A percentile compares a stretch with the other conserved stretches of the same genome.
Conservation (phyloP, 768 basidiomycete species). For the Hortiboletus campestris region DNA sequence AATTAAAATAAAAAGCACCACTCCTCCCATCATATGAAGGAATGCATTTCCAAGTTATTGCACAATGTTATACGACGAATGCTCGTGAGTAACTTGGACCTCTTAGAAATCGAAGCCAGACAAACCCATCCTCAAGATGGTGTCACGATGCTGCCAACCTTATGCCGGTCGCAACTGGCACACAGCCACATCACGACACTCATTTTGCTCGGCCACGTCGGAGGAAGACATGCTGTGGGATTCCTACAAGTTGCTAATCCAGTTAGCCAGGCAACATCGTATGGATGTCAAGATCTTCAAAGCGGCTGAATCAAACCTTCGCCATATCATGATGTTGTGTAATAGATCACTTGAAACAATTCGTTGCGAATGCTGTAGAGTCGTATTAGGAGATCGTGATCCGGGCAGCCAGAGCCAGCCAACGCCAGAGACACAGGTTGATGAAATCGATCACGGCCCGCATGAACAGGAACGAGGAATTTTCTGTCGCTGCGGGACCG, state of each 20-base stretch:
- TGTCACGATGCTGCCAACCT: slow-evolving; percentile 81
- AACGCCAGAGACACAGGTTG: background rate
- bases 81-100: slow-evolving; percentile 52
- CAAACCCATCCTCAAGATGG: slow-evolving; percentile 53
- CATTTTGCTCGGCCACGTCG: no score
- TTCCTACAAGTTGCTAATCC: no score
- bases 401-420: background rate
- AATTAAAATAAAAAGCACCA: no score
- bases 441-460: background rate
- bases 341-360: no score
- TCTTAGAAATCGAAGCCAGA: slow-evolving; percentile 4
- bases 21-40: background rate
- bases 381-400: background rate
- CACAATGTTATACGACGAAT: slow-evolving; percentile 75
- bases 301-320: no score
- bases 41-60: slow-evolving; percentile 84
- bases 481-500: background rate
- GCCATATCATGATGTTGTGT: background rate
- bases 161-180: slow-evolving; percentile 95
- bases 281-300: background rate
- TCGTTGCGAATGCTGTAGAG: background rate
- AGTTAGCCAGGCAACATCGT: no score
- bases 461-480: background rate
- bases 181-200: no score
- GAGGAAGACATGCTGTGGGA: background rate